Evolutionary conservation across 2,329 filamentous ascomycete species (phyloP), one percentile per base, ranked within the genome.

Genomic region (Cordyceps farinosa): DNA sequence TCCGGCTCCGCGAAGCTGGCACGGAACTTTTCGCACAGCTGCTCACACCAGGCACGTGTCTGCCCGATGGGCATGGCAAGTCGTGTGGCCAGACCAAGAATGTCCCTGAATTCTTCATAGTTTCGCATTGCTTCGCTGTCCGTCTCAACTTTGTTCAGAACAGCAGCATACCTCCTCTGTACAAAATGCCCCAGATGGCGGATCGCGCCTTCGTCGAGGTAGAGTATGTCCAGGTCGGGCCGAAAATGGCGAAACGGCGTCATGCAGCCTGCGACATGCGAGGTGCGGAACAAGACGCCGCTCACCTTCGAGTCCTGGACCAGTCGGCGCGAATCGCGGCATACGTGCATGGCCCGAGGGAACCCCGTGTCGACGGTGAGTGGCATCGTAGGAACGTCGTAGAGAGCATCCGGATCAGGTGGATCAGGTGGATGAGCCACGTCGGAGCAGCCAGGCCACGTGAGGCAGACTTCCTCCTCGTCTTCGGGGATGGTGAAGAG

Each of bases 311-410:
- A 22, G 30, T 58, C 30, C 44, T 29, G 42, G 2, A 38, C 9
- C 30, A 48, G 13, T 17, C 29, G 42, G 1, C 55, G 55, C 15
- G 55, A 38, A 17, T 58, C 55, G 22, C 55, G 55, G 40, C 55
- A 58, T 10, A 50, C 44, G 55, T 58, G 55, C 55, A 48, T 58
- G 5, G 44, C 29, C 2, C 2, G 8, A 7, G 44, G 44, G 30
- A 58, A 58, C 3, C 29, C 55, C 15, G 44, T 48, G 55, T 58
- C 55, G 42, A 58, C 55, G 42, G 30, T 58, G 30, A 58, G 42
- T 17, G 55, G 55, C 42, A 58, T 30, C 29, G 38, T 29, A 30
- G 55, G 55, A 8, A 58, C 27, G 8, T 29, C 34, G 34, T 3
- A 10, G 9, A 38, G 10, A 27, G 15, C 6, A 10, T 13, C 38